Evolutionary conservation across 257 asterid species (phyloP), one percentile per base, ranked within the genome.

Genomic region (Forsythia viridissima): DNA sequence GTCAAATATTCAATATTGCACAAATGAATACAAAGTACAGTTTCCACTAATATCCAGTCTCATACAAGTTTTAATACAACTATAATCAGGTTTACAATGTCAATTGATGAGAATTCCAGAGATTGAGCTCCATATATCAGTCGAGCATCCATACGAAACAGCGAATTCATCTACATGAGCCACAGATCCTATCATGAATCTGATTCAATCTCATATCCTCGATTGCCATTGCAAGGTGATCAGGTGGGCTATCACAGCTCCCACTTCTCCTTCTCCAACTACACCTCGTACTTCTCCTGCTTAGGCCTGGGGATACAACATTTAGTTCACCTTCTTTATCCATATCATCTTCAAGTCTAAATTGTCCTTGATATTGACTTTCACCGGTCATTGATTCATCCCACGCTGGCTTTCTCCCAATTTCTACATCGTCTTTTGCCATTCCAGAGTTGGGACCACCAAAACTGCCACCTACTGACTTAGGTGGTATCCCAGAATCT

Each of bases 351-450:
- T 8, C 69, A 20, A 63, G 37, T 30, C 70, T 11, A 21, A 63
- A 11, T 63, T 63, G 69, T 20, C 69, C 70, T 63, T 63, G 40
- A 63, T 63, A 10, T 30, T 79, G 68, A 57, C 72, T 61, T 55
- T 44, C 34, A 13, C 43, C 66, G 8, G 55, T 77, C 68, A 20
- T 34, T 20, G 61, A 71, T 24, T 85, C 89, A 36, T 84, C 86
- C 90, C 90, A 87, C 1, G 59, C 72, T 0, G 76, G 59, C 83
- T 89, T 90, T 69, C 84, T 81, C 77, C 84, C 85, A 72, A 69
- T 44, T 78, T 85, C 89, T 42, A 63, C 38, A 30, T 77, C 7
- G 21, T 79, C 76, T 8, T 67, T 72, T 77, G 21, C 67, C 34
- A 75, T 30, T 76, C 40, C 81, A 71, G 71, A 72, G 77, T 78